These are phyloP conservation scores for Fonsecaea nubica DNA, from an alignment of 2,329 filamentous ascomycete genomes.

Conservation along the genomic window DNA sequence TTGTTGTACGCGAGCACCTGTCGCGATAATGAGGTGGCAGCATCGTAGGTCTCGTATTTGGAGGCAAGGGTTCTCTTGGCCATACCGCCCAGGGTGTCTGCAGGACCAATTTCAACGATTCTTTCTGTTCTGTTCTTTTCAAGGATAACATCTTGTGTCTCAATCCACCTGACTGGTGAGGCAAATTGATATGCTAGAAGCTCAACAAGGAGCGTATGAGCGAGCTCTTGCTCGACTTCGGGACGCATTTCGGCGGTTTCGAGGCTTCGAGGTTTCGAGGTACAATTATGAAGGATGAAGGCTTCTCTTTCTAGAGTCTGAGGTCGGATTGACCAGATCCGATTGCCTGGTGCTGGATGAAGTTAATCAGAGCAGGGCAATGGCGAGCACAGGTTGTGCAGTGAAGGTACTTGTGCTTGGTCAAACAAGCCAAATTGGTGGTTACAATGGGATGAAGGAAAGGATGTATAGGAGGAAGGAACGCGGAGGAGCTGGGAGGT, in stretches of 20 bases:
- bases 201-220: conserved; percentile 97
- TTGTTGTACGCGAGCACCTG: conserved; percentile 99
- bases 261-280: conserved; percentile 13
- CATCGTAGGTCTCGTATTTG: conserved; percentile 98
- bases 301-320: background rate
- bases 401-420: conserved; percentile 29
- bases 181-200: conserved; percentile 99
- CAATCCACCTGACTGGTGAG: conserved; percentile 98
- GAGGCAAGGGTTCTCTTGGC: conserved; percentile 92
- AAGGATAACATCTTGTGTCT: conserved; percentile 99
- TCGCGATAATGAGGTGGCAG: conserved; percentile 91
- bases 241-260: conserved; percentile 76
- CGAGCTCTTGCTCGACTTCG: conserved; percentile 98
- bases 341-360: conserved; percentile 39
- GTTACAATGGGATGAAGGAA: conserved; percentile 10
- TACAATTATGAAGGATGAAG: background rate
- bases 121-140: conserved; percentile 94
- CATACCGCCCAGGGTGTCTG: conserved; percentile 97
- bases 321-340: conserved; percentile 8
- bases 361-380: conserved; percentile 42
- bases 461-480: conserved; percentile 7
- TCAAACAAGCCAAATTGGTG: conserved; percentile 2
- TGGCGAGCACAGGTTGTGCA: conserved; percentile 28
- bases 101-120: conserved; percentile 96
- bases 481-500: conserved; percentile 10